Evolutionary conservation across 352 stramenopile genomes (phyloP).

Genomic region (Globisporangium takayamanum): DNA sequence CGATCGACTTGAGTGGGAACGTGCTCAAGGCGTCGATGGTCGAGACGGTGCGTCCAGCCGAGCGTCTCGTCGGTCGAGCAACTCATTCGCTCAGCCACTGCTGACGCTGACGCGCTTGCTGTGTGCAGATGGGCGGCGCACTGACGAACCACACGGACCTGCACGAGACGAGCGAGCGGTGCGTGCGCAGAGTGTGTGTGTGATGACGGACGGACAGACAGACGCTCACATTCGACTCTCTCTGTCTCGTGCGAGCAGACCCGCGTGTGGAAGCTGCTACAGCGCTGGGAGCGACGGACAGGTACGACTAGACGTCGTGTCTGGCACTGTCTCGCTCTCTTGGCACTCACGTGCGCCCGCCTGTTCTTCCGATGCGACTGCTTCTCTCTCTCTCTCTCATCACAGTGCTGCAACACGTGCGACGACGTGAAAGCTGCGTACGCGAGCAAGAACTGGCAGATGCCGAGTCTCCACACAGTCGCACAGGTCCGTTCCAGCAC

Average conservation of each 20-base stretch:
- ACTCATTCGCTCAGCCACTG: neutral
- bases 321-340: neutral
- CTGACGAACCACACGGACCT: constrained; percentile 67
- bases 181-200: constrained; percentile 7
- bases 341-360: too few species aligned
- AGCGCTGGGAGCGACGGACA: constrained; percentile 52
- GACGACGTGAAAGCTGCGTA: constrained; percentile 63
- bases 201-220: neutral
- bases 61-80: neutral
- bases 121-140: constrained; percentile 51
- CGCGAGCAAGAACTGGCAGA: constrained; percentile 57
- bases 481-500: constrained; percentile 25
- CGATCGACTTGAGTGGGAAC: constrained; percentile 43
- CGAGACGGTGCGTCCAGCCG: constrained; percentile 25
- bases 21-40: constrained; percentile 39
- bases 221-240: constrained; percentile 1
- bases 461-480: constrained; percentile 76
- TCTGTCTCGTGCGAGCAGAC: constrained; percentile 18
- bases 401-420: constrained; percentile 63
- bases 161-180: constrained; percentile 49
- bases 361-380: too few species aligned
- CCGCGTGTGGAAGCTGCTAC: constrained; percentile 71
- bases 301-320: constrained; percentile 14
- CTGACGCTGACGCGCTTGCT: neutral
- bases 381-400: neutral